A percentile compares a stretch with the other conserved stretches of the same genome.
phyloP scores from a whole-genome alignment of 83 land plant species.

The Picea abies region DNA sequence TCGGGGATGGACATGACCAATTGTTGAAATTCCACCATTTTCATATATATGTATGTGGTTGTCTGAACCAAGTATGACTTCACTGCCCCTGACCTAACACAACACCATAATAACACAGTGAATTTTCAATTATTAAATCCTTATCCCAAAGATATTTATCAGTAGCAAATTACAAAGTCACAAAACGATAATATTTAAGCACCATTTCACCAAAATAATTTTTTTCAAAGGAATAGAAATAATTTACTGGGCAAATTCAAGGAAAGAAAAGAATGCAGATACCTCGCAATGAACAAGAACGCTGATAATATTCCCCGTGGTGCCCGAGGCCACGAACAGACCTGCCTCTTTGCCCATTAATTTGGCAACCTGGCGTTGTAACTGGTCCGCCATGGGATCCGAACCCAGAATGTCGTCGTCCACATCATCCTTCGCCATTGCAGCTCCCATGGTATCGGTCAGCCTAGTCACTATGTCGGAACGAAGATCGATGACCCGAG shows the following conservation, averaged over 20 bases:
- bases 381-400: slow-evolving; percentile 71
- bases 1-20: slow-evolving; percentile 88
- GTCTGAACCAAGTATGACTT: slow-evolving; percentile 83
- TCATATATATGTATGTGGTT: slow-evolving; percentile 91
- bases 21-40: slow-evolving; percentile 96
- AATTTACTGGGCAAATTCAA: too few species aligned
- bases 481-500: slow-evolving; percentile 45
- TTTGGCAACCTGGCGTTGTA: slow-evolving; percentile 67
- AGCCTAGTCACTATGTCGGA: slow-evolving; percentile 53
- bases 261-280: too few species aligned
- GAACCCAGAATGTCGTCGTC: slow-evolving; percentile 81
- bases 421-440: slow-evolving; percentile 91
- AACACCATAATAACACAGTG: background rate
- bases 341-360: too few species aligned
- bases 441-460: slow-evolving; percentile 80
- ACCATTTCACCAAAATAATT: too few species aligned
- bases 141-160: background rate
- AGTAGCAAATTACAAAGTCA: background rate
- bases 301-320: too few species aligned
- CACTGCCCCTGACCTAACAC: slow-evolving; percentile 74
- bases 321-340: too few species aligned
- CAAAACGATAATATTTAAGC: background rate
- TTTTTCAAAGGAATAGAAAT: too few species aligned
- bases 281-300: too few species aligned
- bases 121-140: background rate